These are phyloP conservation scores for Hibiscus syriacus DNA, from an alignment of 345 rosid species.

Conservation along the genomic window DNA sequence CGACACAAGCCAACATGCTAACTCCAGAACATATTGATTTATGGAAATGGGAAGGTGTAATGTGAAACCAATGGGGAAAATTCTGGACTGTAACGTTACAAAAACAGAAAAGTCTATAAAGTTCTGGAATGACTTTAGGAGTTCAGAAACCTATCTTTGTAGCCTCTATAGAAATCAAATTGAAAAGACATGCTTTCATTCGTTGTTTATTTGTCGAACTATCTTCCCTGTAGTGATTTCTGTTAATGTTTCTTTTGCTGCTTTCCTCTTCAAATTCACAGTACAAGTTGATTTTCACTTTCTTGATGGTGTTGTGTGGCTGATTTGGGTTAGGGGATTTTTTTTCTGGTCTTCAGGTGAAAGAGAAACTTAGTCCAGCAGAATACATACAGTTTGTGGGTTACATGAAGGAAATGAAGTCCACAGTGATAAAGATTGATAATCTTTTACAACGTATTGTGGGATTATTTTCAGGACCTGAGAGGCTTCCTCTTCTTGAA, in stretches of 20 bases:
- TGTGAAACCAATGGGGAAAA: no score
- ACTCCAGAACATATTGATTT: not conserved
- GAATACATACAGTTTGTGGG: slow-evolving; percentile 78
- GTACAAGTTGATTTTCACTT: not conserved
- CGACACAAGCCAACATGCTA: not conserved
- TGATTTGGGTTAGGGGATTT: slow-evolving; percentile 1
- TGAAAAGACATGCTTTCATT: not conserved
- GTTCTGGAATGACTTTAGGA: not conserved
- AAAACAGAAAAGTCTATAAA: no score
- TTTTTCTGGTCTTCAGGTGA: slow-evolving; percentile 37
- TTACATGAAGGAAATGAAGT: slow-evolving; percentile 77
- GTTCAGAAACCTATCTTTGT: not conserved
- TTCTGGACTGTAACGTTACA: no score
- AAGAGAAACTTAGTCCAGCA: slow-evolving; percentile 58
- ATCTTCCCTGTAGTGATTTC: not conserved
- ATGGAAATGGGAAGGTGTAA: no score
- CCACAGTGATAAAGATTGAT: slow-evolving; percentile 54
- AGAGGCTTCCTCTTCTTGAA: slow-evolving; percentile 58
- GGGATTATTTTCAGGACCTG: slow-evolving; percentile 56
- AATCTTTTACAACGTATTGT: slow-evolving; percentile 57
- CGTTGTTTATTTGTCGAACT: not conserved
- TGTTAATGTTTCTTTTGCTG: not conserved
- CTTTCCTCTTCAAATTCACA: not conserved
- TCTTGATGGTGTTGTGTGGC: not conserved
- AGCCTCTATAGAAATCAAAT: not conserved